Percentiles rank a stretch among this genome's conserved stretches.
These are phyloP conservation scores for Botrytis aclada DNA, from an alignment of 2,329 filamentous ascomycete species.

Conservation along the genomic window DNA sequence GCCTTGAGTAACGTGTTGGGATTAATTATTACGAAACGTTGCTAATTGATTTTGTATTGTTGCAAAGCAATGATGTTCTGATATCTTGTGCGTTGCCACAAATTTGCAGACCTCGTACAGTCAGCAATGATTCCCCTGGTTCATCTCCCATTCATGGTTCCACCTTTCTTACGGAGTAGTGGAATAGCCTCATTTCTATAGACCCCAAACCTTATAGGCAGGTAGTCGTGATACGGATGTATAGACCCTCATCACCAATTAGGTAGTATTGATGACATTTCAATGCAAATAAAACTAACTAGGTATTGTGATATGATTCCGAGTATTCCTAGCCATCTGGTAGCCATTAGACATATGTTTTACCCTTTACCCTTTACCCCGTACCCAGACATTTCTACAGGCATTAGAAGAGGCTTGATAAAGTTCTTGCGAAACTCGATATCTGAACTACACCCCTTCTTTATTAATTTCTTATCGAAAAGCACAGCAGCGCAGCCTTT, in stretches of 20 bases:
- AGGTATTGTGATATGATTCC: neutral
- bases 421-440: neutral
- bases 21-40: neutral
- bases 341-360: neutral
- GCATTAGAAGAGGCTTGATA: neutral
- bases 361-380: neutral
- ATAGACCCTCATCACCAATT: neutral
- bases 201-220: neutral
- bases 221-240: neutral
- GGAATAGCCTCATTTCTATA: neutral
- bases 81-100: neutral
- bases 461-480: constrained; percentile 10
- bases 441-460: neutral
- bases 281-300: neutral
- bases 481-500: neutral
- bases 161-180: neutral
- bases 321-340: neutral
- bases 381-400: neutral
- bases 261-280: neutral
- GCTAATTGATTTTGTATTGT: neutral
- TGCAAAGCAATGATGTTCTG: neutral
- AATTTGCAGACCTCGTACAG: neutral
- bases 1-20: constrained; percentile 7
- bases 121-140: neutral
- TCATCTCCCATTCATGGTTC: neutral